Evolutionary conservation across 2,329 filamentous ascomycete genomes (phyloP).

Genomic region (Trichoderma sp.): DNA sequence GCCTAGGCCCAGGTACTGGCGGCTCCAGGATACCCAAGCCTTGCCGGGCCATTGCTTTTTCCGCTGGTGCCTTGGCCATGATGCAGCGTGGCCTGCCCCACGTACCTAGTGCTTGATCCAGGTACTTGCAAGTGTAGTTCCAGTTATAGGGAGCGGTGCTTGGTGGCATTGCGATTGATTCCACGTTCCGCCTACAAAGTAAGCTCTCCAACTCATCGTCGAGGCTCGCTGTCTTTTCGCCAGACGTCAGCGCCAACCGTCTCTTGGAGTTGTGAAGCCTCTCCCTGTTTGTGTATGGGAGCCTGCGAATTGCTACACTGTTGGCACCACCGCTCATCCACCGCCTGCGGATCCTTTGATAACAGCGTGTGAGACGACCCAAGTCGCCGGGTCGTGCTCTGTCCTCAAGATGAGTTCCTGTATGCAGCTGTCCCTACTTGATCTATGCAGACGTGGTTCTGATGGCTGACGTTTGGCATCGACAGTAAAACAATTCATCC

Average conservation of each 20-base stretch:
- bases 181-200: neutral
- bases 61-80: conserved; percentile 16
- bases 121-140: neutral
- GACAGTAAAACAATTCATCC: conserved; percentile 98
- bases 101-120: conserved; percentile 18
- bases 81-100: conserved; percentile 22
- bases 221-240: neutral
- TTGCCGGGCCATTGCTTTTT: conserved; percentile 22
- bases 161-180: conserved; percentile 18
- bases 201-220: conserved; percentile 4
- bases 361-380: conserved; percentile 34
- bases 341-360: conserved; percentile 26
- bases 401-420: conserved; percentile 43
- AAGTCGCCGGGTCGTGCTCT: conserved; percentile 35
- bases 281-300: neutral
- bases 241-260: conserved; percentile 2
- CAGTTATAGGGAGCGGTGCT: conserved; percentile 6
- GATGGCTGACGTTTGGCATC: conserved; percentile 13
- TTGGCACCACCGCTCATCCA: conserved; percentile 4
- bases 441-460: neutral
- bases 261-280: neutral
- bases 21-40: neutral
- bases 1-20: neutral
- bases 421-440: conserved; percentile 28
- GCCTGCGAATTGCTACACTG: neutral